Conservation (phyloP, 2,329 filamentous ascomycete species). For the Leptographium lundbergii region DNA sequence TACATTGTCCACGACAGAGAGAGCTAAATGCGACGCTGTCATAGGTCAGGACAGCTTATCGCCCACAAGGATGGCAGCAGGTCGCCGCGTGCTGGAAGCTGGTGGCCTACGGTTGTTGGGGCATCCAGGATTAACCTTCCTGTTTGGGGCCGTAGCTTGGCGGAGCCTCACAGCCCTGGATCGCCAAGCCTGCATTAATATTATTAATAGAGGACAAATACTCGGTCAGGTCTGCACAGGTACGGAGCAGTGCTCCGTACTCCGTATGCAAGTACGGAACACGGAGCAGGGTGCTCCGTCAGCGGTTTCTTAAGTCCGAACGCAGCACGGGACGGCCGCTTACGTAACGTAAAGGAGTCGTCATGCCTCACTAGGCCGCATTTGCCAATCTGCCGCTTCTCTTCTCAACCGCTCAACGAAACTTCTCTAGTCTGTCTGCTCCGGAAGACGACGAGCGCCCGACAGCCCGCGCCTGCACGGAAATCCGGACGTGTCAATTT, state of each 20-base stretch:
- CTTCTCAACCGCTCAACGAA: background rate
- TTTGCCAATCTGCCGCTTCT: background rate
- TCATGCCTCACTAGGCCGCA: background rate
- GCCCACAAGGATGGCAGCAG: background rate
- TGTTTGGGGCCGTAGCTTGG: background rate
- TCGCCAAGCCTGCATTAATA: background rate
- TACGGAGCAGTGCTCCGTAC: no score
- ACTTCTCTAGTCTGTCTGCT: no score
- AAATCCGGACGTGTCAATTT: background rate
- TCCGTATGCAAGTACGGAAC: no score
- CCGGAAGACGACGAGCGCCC: no score
- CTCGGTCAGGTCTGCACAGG: no score
- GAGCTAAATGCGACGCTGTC: background rate
- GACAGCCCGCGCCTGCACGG: no score
- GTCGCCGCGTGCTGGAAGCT: background rate
- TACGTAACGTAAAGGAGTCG: background rate
- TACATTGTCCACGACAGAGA: no score
- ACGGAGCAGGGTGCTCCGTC: no score
- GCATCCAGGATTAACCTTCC: background rate
- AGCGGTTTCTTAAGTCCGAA: background rate
- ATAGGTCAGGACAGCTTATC: background rate
- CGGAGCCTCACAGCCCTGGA: background rate
- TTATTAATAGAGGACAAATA: no score
- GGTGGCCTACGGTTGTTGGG: background rate
- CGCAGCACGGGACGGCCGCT: background rate